Base-by-base conservation (phyloP, 129 eudicot genomes). In the Pittosporum tobira region DNA sequence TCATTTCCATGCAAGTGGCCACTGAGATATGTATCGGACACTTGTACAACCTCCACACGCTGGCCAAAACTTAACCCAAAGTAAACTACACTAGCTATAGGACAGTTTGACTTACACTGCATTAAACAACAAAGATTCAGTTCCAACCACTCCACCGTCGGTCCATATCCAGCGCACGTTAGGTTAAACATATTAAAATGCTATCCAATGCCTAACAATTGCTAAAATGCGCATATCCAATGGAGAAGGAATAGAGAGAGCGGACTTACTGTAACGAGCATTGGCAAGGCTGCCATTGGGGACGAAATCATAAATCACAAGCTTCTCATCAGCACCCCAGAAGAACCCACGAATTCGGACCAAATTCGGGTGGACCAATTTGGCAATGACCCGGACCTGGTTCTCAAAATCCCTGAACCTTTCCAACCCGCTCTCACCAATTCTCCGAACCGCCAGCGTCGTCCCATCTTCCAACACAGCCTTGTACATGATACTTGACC, bases 281-380 rank as follows among this genome's bases (percentile, higher is more conserved):
- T 79, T 87, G 48, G 96, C 94, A 28, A 93, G 87, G 68, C 83
- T 93, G n/a, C 96, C 99, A 75, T 93, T 87, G 36, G 99, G 90
- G 70, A 93, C 85, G 64, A 70, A 93, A 30, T 93, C 99, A 36
- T 93, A 93, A 64, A 93, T 87, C 20, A 93, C 74, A 30, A 93
- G 88, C 70, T 93, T 93, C 75, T 93, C 99, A 29, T 93, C 94
- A 23, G 79, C 64, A 7, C 88, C 96, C 99, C 99, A 87, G 48
- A 84, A 93, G 67, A 87, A 93, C n/a, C 96, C 99, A n/a, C 99
- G 84, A 51, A 93, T 76, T 65, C 81, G 80, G 6, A 93, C 93
- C 79, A 93, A 28, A 47, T 93, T 93, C 40, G 94, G 88, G 59
- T 93, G 99, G 16, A 80, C 86, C 80, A 93, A 30, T 60, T 93